Conservation (phyloP, 257 asterid genomes). For the Solanum infundibuliforme region DNA sequence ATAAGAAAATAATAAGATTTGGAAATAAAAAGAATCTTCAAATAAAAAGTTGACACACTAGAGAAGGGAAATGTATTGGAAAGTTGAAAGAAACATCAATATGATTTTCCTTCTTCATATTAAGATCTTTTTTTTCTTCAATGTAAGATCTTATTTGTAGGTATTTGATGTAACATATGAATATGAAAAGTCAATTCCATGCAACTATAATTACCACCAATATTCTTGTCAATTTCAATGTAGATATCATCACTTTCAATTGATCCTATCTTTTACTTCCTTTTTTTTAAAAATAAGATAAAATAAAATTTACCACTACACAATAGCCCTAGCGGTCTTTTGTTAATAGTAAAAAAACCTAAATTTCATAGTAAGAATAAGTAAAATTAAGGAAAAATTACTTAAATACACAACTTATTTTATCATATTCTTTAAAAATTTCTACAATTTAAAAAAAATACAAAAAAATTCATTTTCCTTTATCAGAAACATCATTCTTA, state of each 20-base stretch:
- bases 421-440: no score
- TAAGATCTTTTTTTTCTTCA: neutral
- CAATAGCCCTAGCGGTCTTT: neutral
- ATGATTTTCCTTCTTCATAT: conserved; percentile 13
- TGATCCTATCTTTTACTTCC: neutral
- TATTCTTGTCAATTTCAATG: neutral
- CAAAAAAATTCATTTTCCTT: no score
- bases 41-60: neutral
- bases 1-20: neutral
- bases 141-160: conserved; percentile 25
- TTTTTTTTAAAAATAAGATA: fast-evolving
- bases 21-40: neutral
- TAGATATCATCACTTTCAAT: neutral
- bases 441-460: no score
- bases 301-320: no score
- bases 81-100: conserved; percentile 22
- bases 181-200: conserved; percentile 23
- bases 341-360: no score
- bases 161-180: conserved; percentile 11
- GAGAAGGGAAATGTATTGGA: neutral
- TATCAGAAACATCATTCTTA: no score
- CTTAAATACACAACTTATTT: no score
- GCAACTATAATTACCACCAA: conserved; percentile 14
- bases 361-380: neutral
- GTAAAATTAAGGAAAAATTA: neutral